Conservation (phyloP, 2,329 filamentous ascomycete species). For the Fusarium chaquense region DNA sequence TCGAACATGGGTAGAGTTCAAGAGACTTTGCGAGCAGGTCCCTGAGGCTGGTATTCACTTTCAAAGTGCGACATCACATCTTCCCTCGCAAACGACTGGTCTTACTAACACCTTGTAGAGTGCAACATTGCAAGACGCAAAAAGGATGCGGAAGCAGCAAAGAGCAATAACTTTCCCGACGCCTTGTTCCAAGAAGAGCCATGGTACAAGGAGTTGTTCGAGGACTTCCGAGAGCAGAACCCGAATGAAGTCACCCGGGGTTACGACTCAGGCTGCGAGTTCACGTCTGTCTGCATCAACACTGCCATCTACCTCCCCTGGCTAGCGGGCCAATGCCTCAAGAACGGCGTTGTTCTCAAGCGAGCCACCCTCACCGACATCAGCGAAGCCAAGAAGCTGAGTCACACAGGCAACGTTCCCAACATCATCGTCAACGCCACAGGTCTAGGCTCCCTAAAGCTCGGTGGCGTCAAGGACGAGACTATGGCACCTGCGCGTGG, state of each 20-base stretch:
- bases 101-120: constrained; percentile 52
- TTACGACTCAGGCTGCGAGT: constrained; percentile 78
- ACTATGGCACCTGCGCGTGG: constrained; percentile 81
- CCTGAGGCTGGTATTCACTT: constrained; percentile 86
- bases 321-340: constrained; percentile 83
- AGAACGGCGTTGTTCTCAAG: constrained; percentile 76
- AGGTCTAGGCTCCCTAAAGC: constrained; percentile 77
- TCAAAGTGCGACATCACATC: constrained; percentile 63
- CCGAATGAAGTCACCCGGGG: constrained; percentile 70
- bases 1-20: constrained; percentile 73
- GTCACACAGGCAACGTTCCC: constrained; percentile 67
- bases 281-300: constrained; percentile 92
- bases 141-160: constrained; percentile 65
- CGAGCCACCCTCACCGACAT: constrained; percentile 77
- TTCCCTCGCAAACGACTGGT: not conserved
- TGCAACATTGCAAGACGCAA: constrained; percentile 65
- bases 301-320: constrained; percentile 88
- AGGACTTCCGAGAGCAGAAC: constrained; percentile 75
- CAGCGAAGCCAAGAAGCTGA: constrained; percentile 68
- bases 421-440: constrained; percentile 87
- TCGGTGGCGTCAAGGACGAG: constrained; percentile 85
- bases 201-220: constrained; percentile 79
- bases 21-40: constrained; percentile 69
- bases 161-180: constrained; percentile 62
- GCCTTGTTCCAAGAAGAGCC: constrained; percentile 74